Percentiles rank a stretch among this genome's conserved stretches.
These are phyloP conservation scores for Stenogyne calaminthoides DNA, from an alignment of 305 asterid species.

Conservation along the genomic window DNA sequence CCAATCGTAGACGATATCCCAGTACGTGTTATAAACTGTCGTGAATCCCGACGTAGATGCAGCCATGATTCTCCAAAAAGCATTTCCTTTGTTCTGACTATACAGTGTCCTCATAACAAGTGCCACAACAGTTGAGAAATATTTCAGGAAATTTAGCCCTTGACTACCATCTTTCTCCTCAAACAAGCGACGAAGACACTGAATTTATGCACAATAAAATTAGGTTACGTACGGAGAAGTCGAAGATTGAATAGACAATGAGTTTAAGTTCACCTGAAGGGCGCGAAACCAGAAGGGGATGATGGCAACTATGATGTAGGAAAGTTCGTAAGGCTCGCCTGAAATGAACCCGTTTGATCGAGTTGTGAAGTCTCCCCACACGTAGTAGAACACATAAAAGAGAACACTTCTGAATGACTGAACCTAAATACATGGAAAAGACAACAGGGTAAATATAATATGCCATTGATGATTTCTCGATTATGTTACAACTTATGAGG, in stretches of 20 bases:
- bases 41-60: conserved; percentile 65
- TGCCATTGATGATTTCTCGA: not conserved
- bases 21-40: conserved; percentile 62
- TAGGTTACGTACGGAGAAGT: not conserved
- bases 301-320: conserved; percentile 55
- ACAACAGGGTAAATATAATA: not conserved
- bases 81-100: conserved; percentile 26
- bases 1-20: conserved; percentile 89
- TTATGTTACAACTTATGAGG: not conserved
- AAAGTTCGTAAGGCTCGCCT: conserved; percentile 31
- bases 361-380: conserved; percentile 63
- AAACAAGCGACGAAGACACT: conserved; percentile 69
- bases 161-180: conserved; percentile 58
- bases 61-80: conserved; percentile 56
- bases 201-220: not conserved
- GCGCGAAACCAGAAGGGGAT: conserved; percentile 78
- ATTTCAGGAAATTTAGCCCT: conserved; percentile 57
- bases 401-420: conserved; percentile 74
- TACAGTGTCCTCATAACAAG: conserved; percentile 65
- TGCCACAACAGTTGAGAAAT: conserved; percentile 72
- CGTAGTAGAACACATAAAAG: conserved; percentile 75
- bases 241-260: not conserved
- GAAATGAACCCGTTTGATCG: conserved; percentile 46
- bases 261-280: conserved; percentile 54
- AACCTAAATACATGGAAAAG: conserved; percentile 46